Evolutionary conservation across 495 filamentous ascomycete genomes (phyloP), one percentile per base, ranked within the genome.

Genomic region (Hypoxylon crocopeplum): DNA sequence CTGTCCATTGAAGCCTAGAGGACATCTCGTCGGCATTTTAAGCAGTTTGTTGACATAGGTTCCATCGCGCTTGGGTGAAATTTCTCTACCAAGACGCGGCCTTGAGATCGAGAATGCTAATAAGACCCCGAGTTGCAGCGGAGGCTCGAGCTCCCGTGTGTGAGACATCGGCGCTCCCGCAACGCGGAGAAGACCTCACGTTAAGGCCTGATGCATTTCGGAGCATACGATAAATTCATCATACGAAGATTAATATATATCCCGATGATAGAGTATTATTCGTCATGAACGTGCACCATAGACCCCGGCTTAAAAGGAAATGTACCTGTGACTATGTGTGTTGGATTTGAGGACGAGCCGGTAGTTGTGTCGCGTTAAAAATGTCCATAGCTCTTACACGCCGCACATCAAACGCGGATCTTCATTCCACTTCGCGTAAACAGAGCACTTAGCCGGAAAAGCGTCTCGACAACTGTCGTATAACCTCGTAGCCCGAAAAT

Each of bases 81-180:
- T 68, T 45, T 39, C 52, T 59, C 38, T 58, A 33, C 41, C n/a
- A 46, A 67, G 47, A 68, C 61, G 68, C 48, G 50, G 34, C 10
- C 12, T 32, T 39, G 5, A 20, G 34, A n/a, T 21, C 3, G 62
- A 64, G 68, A 70, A 70, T 70, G 65, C 34, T 63, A 46, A 68
- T 56, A 49, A 63, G 56, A 48, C 40, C 46, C 57, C n/a, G 19
- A 54, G 39, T 49, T 65, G 40, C 61, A 59, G 12, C 10, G 44
- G 62, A 55, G 46, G 47, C 49, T 52, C 21, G 40, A 51, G 51
- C 29, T 36, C 27, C 45, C 48, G 55, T 10, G 52, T 29, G 39
- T 68, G 61, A 70, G 68, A 70, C 68, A 70, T 64, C 12, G 46
- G 13, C 33, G 20, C 36, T 42, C 38, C 13, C 12, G 39, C 56